Evolutionary conservation across 768 basidiomycete species (phyloP), one percentile per base, ranked within the genome.

Genomic region (Psilocybe subaeruginosa): DNA sequence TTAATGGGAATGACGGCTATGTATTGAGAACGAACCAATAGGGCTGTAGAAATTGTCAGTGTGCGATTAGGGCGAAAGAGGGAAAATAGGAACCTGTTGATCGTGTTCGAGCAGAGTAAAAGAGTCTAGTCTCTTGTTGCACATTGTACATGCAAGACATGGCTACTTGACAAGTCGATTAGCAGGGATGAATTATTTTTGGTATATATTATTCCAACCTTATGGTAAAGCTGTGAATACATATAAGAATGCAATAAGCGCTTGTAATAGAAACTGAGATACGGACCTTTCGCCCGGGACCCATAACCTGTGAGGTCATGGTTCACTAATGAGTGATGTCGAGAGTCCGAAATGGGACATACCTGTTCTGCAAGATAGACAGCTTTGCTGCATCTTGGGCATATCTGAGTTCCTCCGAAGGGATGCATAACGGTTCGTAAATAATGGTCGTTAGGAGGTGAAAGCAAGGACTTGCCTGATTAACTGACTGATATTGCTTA

Each of bases 301-400:
- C 94, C 80, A 95, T 86, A 31, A 85, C 85, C 91, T 93, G 66
- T 59, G 54, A 55, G 63, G 61, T 68, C 50, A 67, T 52, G 31
- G 51, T 54, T 29, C 17, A 60, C 43, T 27, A 16, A 16, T 56
- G 43, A 49, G 46, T 51, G 31, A 33, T 17, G 17, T 55, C 12
- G 35, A 39, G 12, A 29, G 5, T 16, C 1, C 7, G 71, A 30
- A 35, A 9, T 23, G 4, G 12, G 0, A 72, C 80, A 64, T 62
- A 89, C 91, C 84, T 95, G 92, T 73, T 96, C 93, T 54, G 93
- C 93, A 62, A 90, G 90, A 75, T 96, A 96, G 33, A 95, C 94
- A 0, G 83, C 73, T 74, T 89, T 92, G 60, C 73, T 74, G 74
- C 93, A 95, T 69, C 85, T 76, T 14, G 93, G 90, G 70, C 93